Percentiles rank a stretch among this genome's conserved stretches.
These are phyloP conservation scores for Saksenaea vasiformis DNA, from an alignment of 371 early-diverging fungal genomes.

Conservation along the genomic window DNA sequence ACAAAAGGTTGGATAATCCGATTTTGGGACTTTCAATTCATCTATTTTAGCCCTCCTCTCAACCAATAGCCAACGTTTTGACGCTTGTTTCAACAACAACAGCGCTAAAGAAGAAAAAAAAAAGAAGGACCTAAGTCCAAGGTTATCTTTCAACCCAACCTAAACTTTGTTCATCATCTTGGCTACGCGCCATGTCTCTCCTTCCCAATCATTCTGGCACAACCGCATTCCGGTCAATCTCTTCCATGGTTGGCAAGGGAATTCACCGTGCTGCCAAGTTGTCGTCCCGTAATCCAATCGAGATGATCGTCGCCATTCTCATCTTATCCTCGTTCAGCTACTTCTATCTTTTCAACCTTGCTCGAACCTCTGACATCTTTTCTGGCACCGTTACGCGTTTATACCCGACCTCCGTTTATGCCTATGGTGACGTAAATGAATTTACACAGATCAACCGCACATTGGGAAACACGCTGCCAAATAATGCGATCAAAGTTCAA, in stretches of 20 bases:
- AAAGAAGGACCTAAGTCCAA: neutral
- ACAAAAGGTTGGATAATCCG: neutral
- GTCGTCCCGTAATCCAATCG: constrained; percentile 72
- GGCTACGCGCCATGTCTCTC: neutral
- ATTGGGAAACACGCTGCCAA: neutral
- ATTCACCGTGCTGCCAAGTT: constrained; percentile 26
- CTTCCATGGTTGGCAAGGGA: constrained; percentile 26
- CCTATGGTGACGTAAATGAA: constrained; percentile 27
- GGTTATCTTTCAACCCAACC: neutral
- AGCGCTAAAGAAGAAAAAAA: neutral
- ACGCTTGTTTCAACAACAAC: constrained; percentile 2
- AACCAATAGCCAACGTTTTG: neutral
- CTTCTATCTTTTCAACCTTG: constrained; percentile 75
- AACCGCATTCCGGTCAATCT: constrained; percentile 21
- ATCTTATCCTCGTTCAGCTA: constrained; percentile 77
- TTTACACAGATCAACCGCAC: constrained; percentile 21
- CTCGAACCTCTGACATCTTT: constrained; percentile 74
- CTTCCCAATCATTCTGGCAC: neutral
- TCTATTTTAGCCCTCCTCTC: neutral
- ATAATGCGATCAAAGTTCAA: constrained; percentile 15
- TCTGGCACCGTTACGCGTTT: constrained; percentile 54
- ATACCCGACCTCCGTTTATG: constrained; percentile 56
- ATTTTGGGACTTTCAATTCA: neutral
- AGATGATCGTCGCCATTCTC: constrained; percentile 75
- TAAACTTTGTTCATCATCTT: neutral